Conservation (phyloP, 2,329 filamentous ascomycete genomes). For the Talaromyces amestolkiae region DNA sequence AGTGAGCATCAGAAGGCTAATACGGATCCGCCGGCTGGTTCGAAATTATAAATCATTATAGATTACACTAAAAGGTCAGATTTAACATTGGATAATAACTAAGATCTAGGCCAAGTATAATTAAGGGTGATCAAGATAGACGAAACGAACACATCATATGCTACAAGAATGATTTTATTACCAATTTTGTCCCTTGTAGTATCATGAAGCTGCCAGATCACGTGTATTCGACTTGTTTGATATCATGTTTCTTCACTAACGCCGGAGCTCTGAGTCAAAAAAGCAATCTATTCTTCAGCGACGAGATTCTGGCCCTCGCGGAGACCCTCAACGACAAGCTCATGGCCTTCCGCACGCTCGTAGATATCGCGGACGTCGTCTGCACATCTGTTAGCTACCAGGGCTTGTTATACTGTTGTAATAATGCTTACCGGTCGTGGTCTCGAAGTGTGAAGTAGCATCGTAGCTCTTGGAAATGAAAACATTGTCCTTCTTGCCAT, state of each 20-base stretch:
- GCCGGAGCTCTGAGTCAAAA: neutral
- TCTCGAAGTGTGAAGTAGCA: conserved; percentile 97
- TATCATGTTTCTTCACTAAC: conserved; percentile 2
- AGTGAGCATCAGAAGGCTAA: conserved; percentile 67
- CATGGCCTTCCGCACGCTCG: conserved; percentile 73
- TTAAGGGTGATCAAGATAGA: conserved; percentile 8
- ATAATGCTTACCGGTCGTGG: conserved; percentile 57
- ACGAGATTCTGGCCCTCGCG: conserved; percentile 73
- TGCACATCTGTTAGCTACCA: conserved; percentile 25
- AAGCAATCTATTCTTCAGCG: conserved; percentile 58
- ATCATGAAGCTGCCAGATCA: neutral
- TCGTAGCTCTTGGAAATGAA: conserved; percentile 99
- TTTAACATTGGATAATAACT: neutral
- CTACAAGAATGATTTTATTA: neutral
- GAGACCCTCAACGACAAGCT: conserved; percentile 79
- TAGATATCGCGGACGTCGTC: conserved; percentile 97
- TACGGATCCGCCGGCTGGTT: conserved; percentile 48
- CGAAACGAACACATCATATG: conserved; percentile 1
- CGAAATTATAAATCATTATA: conserved; percentile 24
- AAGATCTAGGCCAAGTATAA: conserved; percentile 13
- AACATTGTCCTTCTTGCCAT: conserved; percentile 82
- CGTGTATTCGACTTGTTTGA: neutral
- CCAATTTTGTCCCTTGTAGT: neutral
- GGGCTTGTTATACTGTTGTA: neutral
- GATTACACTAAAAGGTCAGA: neutral